Conservation (phyloP, 2,329 filamentous ascomycete genomes). For the Paraphaeosphaeria sporulosa region DNA sequence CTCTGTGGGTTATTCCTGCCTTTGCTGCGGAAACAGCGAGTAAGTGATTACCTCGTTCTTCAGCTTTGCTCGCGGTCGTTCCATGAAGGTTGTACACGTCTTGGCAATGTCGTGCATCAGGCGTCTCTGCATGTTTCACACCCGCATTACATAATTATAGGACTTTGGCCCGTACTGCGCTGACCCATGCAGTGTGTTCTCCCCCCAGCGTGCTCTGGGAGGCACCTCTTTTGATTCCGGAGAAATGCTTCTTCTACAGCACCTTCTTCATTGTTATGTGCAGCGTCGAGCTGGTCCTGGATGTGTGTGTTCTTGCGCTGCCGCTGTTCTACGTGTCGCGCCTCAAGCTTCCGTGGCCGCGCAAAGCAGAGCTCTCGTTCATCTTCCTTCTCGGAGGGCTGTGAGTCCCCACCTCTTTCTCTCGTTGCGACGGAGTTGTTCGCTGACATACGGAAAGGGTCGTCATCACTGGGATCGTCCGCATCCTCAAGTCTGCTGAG, state of each 20-base stretch:
- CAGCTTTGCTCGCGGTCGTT: background rate
- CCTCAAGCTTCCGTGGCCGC: background rate
- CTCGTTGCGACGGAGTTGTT: no score
- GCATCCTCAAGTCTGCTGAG: background rate
- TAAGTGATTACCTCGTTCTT: background rate
- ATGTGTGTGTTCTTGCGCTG: background rate
- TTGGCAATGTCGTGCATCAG: background rate
- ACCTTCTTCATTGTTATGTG: slow-evolving; percentile 2
- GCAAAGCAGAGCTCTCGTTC: slow-evolving; percentile 1
- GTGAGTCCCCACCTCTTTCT: background rate
- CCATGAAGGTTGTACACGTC: background rate
- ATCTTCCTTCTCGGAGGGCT: background rate
- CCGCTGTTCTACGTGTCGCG: background rate
- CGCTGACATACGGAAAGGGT: slow-evolving; percentile 4
- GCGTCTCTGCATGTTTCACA: background rate
- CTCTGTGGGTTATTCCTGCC: slow-evolving; percentile 1
- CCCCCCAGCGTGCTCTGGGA: slow-evolving; percentile 4
- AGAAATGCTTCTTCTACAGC: slow-evolving; percentile 7
- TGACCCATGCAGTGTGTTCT: slow-evolving; percentile 6
- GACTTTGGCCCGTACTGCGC: background rate
- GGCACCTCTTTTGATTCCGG: background rate
- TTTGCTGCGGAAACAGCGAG: slow-evolving; percentile 2
- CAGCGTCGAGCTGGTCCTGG: background rate
- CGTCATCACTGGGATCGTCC: slow-evolving; percentile 7
- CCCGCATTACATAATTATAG: no score